Percentiles rank a stretch among this genome's conserved stretches.
phyloP scores from a whole-genome alignment of 306 rosid genomes.

The Cyclanthera cordifolia region DNA sequence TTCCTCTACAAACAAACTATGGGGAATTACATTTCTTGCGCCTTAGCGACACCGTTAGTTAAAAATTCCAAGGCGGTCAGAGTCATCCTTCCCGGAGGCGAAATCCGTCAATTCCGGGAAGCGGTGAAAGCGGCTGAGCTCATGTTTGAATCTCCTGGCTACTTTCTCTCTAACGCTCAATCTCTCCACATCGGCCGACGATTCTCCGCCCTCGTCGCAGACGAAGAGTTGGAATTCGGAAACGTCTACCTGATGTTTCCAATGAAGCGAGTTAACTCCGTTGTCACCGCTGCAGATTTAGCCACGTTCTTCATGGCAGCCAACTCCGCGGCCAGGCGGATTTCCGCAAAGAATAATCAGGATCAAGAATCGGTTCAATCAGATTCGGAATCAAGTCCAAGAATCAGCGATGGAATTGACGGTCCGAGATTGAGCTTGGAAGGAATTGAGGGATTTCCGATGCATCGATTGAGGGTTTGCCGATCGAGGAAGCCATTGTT shows the following conservation, averaged over 20 bases:
- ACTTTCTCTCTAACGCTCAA: slow-evolving; percentile 38
- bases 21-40: slow-evolving; percentile 82
- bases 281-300: slow-evolving; percentile 66
- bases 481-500: slow-evolving; percentile 69
- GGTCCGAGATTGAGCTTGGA: slow-evolving; percentile 50
- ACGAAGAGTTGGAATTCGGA: slow-evolving; percentile 64
- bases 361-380: too few relatives aligned
- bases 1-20: slow-evolving; percentile 7
- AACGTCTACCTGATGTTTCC: slow-evolving; percentile 65
- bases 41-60: slow-evolving; percentile 49
- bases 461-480: slow-evolving; percentile 41
- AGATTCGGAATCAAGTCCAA: not conserved
- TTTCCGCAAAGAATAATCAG: slow-evolving; percentile 32
- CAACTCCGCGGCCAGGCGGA: slow-evolving; percentile 55
- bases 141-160: slow-evolving; percentile 62
- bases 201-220: slow-evolving; percentile 65
- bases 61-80: slow-evolving; percentile 44
- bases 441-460: slow-evolving; percentile 37
- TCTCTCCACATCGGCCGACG: slow-evolving; percentile 62
- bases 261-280: slow-evolving; percentile 50
- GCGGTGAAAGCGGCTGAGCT: slow-evolving; percentile 69
- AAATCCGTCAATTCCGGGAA: slow-evolving; percentile 45
- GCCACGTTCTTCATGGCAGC: slow-evolving; percentile 63
- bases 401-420: not conserved
- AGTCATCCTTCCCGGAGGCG: slow-evolving; percentile 69